Evolutionary conservation across 2,329 filamentous ascomycete genomes (phyloP), one percentile per base, ranked within the genome.

Genomic region (Colletotrichum zoysiae): DNA sequence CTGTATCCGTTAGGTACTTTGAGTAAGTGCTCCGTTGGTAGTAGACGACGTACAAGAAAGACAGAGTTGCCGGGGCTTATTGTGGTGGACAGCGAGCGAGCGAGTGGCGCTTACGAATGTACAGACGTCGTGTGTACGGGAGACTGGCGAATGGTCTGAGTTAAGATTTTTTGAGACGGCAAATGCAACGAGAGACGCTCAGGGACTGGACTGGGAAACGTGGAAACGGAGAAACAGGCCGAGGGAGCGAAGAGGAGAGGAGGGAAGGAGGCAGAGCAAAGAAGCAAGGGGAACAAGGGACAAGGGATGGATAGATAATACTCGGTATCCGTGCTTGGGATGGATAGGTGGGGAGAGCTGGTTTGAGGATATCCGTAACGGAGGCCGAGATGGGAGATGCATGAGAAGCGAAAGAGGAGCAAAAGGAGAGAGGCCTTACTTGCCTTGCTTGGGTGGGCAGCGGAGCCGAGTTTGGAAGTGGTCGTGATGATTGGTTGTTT

Each of bases 141-240:
- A 26, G 38, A 38, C 38, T 60, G 23, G 30, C 30, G 51, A 8
- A 8, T 23, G 53, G 53, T 23, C 20, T 30, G 38, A 59, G 44
- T 33, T 59, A 46, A 51, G 51, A 33, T 55, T 70, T 71, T 69
- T 55, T 65, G 70, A 72, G 70, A 70, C 70, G 70, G 60, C 14
- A 56, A 60, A 70, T 72, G 70, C 70, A 72, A 68, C 70, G 60
- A 65, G 70, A 50, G 55, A 40, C 55, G 70, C 59, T 55, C 65
- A 65, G 60, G 69, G 68, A 63, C 60, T 42, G 69, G 68, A 59
- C 60, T 42, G 26, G 51, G 65, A 23, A 33, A 50, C 44, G 35
- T 61, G 57, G 64, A 58, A 72, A 61, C 46, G 51, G 63, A 66
- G 46, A 48, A 35, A 55, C 48, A 18, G 65, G 26, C 30, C 18